Percentiles rank a stretch among this genome's conserved stretches.
phyloP scores from a whole-genome alignment of 306 rosid genomes.

The Morella rubra region DNA sequence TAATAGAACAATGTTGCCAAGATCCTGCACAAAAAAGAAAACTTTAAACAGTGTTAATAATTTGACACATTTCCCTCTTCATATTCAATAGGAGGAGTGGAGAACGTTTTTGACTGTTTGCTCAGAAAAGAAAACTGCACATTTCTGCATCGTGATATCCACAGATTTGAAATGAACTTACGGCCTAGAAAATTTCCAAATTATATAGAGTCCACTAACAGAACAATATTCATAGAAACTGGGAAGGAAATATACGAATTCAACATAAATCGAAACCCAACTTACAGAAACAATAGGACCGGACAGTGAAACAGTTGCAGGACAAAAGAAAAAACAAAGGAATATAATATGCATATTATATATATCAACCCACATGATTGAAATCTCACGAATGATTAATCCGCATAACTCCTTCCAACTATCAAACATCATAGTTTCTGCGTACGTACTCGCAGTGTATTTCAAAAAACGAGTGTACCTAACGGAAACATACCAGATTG shows the following conservation, averaged over 20 bases:
- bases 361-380: not conserved
- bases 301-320: not conserved
- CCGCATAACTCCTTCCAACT: not conserved
- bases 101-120: not conserved
- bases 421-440: not conserved
- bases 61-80: not conserved
- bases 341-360: not conserved
- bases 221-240: not conserved
- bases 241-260: not conserved
- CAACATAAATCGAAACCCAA: not conserved
- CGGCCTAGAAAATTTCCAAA: not conserved
- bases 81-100: not conserved
- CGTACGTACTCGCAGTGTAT: not conserved
- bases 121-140: not conserved
- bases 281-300: not conserved
- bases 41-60: not conserved
- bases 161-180: too few relatives aligned
- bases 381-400: not conserved
- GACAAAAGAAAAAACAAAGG: not conserved
- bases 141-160: not conserved
- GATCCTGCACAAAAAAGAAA: conserved; percentile 2
- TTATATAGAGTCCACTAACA: not conserved
- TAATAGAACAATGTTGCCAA: not conserved
- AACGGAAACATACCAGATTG: conserved; percentile 62
- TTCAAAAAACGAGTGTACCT: not conserved